Evolutionary conservation across 169 alveolate species (phyloP), one percentile per base, ranked within the genome.

Genomic region (Plasmodium billcollinsi): DNA sequence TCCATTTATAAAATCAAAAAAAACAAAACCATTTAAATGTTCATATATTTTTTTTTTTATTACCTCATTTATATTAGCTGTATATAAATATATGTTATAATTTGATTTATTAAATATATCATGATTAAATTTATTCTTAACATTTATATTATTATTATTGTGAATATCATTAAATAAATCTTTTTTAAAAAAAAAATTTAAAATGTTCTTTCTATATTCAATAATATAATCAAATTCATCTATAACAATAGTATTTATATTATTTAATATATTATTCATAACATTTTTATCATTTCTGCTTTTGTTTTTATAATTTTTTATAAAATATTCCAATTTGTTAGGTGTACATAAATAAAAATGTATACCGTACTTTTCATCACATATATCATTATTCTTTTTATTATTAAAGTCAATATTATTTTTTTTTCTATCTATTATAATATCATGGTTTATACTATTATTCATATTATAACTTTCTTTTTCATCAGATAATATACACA

Each of bases 1-100:
- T 20, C 89, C 89, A 78, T 65, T 78, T 65, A 78, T 24, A 66
- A 78, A 78, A 66, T 78, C 89, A 18, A 78, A 78, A 78, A 78
- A 78, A 65, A 78, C 54, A 78, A 78, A 78, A 63, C 76, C 89
- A 43, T 21, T 50, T 52, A 78, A 78, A 66, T 78, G 47, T 9
- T 78, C 73, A 43, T 65, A 65, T 6, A 78, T 65, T 78, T 78
- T 78, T 78, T 52, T 78, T 61, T 33, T 78, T 39, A 78, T 78
- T 26, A 65, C 20, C 26, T 78, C 89, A 78, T 59, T 78, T 20
- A 78, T 66, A 65, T 78, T 56, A 20, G 89, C 89, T 29, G 89
- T 78, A 70, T 66, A 78, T 58, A 78, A 78, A 66, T 78, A 78
- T 24, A 78, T 78, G 26, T 78, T 54, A 33, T 49, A 78, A 45